A percentile compares a stretch with the other conserved stretches of the same genome.
Conservation (phyloP, 139 green algal genomes). For the Chlorella sp. region DNA sequence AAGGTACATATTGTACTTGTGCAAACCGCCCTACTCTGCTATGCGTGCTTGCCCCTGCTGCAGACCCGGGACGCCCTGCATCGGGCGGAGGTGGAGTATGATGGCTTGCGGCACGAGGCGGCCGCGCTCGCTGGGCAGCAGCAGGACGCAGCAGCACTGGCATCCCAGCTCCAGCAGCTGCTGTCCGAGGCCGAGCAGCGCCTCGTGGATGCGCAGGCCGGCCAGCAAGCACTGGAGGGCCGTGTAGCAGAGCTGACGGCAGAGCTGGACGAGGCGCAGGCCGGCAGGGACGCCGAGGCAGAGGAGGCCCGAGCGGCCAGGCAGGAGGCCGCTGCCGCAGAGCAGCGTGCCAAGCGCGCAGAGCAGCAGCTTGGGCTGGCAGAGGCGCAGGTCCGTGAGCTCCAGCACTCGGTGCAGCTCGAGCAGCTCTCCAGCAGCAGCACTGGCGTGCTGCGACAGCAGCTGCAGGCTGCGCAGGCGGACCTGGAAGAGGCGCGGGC, state of each 20-base stretch:
- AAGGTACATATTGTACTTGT: neutral
- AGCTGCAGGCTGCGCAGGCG: neutral
- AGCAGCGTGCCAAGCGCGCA: neutral
- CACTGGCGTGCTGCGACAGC: neutral
- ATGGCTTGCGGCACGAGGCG: neutral
- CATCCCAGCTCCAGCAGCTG: neutral
- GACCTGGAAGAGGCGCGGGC: conserved; percentile 4
- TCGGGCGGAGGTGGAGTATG: neutral
- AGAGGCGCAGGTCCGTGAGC: conserved; percentile 14
- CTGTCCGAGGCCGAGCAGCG: conserved; percentile 2
- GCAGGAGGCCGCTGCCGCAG: neutral
- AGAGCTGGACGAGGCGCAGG: neutral
- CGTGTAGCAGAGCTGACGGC: conserved; percentile 2
- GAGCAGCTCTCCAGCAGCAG: neutral
- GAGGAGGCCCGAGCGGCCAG: neutral
- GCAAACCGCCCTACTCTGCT: neutral
- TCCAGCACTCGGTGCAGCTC: conserved; percentile 14
- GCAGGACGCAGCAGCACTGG: neutral
- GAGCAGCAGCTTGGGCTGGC: conserved; percentile 22
- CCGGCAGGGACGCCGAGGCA: neutral
- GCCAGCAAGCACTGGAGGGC: neutral
- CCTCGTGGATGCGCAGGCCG: neutral
- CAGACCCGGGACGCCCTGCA: conserved; percentile 15
- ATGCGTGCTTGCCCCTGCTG: neutral
- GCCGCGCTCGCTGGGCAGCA: conserved; percentile 1